Conservation (phyloP, 495 filamentous ascomycete species). For the Penicillium coffeae region DNA sequence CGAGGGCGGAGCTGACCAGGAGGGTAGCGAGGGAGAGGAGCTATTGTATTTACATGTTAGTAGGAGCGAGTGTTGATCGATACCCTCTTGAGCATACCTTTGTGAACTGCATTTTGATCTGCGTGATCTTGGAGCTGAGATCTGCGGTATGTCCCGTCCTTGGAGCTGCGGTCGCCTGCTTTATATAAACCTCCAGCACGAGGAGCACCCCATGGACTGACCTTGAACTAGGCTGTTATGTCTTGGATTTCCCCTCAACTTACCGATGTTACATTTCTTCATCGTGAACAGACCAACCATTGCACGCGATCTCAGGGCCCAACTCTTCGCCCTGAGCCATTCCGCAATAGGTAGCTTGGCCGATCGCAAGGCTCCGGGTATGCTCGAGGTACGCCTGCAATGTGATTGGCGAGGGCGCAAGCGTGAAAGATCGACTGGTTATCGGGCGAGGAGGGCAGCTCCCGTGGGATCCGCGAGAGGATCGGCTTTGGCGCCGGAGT, state of each 20-base stretch:
- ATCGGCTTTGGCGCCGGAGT: background rate
- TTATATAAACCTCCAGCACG: background rate
- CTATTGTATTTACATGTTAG: constrained; percentile 1
- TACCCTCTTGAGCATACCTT: constrained; percentile 15
- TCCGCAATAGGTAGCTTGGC: constrained; percentile 12
- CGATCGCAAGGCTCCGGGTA: constrained; percentile 9
- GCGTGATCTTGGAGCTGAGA: background rate
- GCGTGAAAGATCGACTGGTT: constrained; percentile 20
- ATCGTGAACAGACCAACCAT: constrained; percentile 9
- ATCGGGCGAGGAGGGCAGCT: background rate
- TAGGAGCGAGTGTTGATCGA: background rate
- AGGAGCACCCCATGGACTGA: too few species aligned
- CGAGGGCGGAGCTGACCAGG: constrained; percentile 35
- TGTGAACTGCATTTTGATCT: constrained; percentile 26
- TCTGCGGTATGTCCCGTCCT: background rate
- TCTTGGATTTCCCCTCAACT: background rate
- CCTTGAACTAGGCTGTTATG: too few species aligned
- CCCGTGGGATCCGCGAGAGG: background rate
- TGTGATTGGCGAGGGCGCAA: constrained; percentile 6
- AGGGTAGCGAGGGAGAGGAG: constrained; percentile 19
- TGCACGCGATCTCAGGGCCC: background rate
- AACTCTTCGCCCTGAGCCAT: constrained; percentile 1
- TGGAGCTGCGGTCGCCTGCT: background rate
- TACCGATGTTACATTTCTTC: constrained; percentile 4
- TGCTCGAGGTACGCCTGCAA: background rate